Conservation (phyloP, 2,329 filamentous ascomycete species). For the Beauveria australis region DNA sequence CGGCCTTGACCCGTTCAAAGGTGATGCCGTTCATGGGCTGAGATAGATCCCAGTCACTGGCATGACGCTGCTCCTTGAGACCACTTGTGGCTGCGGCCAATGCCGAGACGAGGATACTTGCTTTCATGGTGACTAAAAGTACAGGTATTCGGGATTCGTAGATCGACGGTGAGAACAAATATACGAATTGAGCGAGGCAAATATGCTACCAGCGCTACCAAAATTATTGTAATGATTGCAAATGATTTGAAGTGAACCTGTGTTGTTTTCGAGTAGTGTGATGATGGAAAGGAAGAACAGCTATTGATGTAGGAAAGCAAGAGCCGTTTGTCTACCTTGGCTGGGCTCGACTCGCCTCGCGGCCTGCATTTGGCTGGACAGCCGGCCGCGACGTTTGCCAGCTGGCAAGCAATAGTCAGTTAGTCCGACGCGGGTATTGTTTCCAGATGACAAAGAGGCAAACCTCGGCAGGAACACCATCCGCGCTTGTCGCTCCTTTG, state of each 20-base stretch:
- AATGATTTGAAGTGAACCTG: slow-evolving; percentile 7
- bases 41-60: slow-evolving; percentile 24
- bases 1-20: slow-evolving; percentile 27
- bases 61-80: slow-evolving; percentile 9
- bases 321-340: background rate
- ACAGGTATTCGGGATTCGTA: background rate
- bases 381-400: slow-evolving; percentile 7
- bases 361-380: background rate
- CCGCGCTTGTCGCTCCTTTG: background rate
- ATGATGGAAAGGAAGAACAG: background rate
- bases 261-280: background rate
- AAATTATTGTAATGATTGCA: slow-evolving; percentile 6
- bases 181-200: slow-evolving; percentile 6
- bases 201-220: background rate
- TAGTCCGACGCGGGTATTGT: slow-evolving; percentile 3
- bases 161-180: background rate
- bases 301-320: slow-evolving; percentile 10
- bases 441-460: slow-evolving; percentile 8
- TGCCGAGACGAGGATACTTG: background rate
- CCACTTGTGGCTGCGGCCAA: background rate
- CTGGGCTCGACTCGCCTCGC: background rate
- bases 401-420: slow-evolving; percentile 1
- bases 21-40: slow-evolving; percentile 29
- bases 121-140: background rate
- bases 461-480: slow-evolving; percentile 2